Evolutionary conservation across 345 rosid genomes (phyloP).

Genomic region (Dipteronia sinensis): DNA sequence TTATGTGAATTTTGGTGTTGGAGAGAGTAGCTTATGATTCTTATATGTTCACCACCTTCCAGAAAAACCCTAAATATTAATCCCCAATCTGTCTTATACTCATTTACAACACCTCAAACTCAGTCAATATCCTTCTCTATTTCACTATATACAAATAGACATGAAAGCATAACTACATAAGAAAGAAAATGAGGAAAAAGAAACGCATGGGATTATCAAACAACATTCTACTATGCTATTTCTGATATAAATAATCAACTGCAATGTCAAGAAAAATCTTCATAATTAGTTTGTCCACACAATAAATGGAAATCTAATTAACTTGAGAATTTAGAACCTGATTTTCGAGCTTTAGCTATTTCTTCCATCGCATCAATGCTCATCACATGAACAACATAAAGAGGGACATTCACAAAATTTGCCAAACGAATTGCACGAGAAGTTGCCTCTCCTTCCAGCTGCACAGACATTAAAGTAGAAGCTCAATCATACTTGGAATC

Average conservation of each 20-base stretch:
- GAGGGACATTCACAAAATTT: constrained; percentile 84
- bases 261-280: neutral
- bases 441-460: constrained; percentile 99
- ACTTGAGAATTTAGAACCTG: constrained; percentile 49
- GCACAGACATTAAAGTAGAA: constrained; percentile 28
- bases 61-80: too few relatives aligned
- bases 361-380: constrained; percentile 99
- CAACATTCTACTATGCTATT: neutral
- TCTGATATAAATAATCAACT: neutral
- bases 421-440: constrained; percentile 93
- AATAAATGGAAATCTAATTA: constrained; percentile 6
- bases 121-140: neutral
- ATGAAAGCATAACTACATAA: neutral
- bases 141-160: neutral
- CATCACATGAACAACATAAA: constrained; percentile 98
- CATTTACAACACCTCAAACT: neutral
- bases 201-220: neutral
- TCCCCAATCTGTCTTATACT: neutral
- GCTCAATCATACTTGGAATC: constrained; percentile 18
- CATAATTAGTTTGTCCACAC: neutral
- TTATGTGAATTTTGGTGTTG: too few relatives aligned
- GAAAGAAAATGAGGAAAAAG: neutral
- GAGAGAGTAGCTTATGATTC: too few relatives aligned
- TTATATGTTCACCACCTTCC: too few relatives aligned
- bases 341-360: constrained; percentile 86